A percentile compares a stretch with the other conserved stretches of the same genome.
Conservation (phyloP, 352 stramenopile genomes). For the Peronosclerospora sorghi region DNA sequence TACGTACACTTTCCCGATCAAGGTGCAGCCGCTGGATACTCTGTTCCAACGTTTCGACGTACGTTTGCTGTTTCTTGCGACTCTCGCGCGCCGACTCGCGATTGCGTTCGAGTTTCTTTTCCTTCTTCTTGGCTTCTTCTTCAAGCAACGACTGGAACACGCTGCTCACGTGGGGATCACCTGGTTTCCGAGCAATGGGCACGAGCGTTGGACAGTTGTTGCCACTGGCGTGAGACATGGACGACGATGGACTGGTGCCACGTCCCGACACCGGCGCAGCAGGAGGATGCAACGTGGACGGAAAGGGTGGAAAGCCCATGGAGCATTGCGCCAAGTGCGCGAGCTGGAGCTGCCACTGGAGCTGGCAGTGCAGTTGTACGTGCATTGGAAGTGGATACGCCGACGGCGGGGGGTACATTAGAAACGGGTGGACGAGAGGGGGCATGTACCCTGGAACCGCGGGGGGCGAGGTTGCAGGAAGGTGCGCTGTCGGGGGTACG, state of each 20-base stretch:
- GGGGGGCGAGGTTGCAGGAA: too few relatives aligned
- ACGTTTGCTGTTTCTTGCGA: conserved; percentile 80
- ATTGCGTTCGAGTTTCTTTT: conserved; percentile 84
- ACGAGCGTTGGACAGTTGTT: conserved; percentile 52
- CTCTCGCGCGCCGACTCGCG: conserved; percentile 77
- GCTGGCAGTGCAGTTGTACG: conserved; percentile 25
- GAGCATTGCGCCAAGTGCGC: conserved; percentile 33
- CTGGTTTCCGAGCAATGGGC: conserved; percentile 68
- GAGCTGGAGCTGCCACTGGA: conserved; percentile 30
- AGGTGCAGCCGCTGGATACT: conserved; percentile 82
- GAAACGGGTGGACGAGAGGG: background rate
- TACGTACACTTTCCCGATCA: conserved; percentile 58
- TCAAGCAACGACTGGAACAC: conserved; percentile 84
- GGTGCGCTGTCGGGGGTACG: too few relatives aligned
- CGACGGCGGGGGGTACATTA: conserved; percentile 2
- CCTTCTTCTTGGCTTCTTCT: conserved; percentile 83
- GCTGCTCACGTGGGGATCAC: conserved; percentile 69
- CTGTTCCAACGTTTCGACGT: conserved; percentile 79
- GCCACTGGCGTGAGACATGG: background rate
- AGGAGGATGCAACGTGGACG: too few relatives aligned
- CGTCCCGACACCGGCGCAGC: too few relatives aligned
- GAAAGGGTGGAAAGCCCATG: too few relatives aligned
- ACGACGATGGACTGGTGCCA: too few relatives aligned
- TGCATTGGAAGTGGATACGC: conserved; percentile 9
- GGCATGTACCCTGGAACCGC: too few relatives aligned